A percentile compares a stretch with the other conserved stretches of the same genome.
Evolutionary conservation across 352 stramenopile species (phyloP).

Genomic region (Pythium coloratum): DNA sequence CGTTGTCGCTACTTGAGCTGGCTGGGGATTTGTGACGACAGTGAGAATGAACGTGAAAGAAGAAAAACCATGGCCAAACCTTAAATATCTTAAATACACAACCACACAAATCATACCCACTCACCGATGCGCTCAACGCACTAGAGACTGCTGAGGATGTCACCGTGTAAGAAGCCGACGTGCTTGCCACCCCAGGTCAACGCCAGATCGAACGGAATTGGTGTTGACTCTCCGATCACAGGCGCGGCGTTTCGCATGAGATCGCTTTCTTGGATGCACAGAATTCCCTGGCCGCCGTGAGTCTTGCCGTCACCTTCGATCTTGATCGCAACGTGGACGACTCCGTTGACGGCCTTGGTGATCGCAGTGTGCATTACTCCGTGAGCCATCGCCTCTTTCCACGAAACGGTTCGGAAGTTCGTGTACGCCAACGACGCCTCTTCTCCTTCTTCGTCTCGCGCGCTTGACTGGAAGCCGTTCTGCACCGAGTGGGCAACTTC

Average conservation of each 20-base stretch:
- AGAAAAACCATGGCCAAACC: not conserved
- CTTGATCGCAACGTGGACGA: slow-evolving; percentile 68
- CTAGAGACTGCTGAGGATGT: slow-evolving; percentile 39
- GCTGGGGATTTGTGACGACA: slow-evolving; percentile 23
- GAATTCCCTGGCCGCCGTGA: slow-evolving; percentile 59
- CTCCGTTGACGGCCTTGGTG: slow-evolving; percentile 67
- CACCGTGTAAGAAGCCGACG: slow-evolving; percentile 55
- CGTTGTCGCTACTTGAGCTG: slow-evolving; percentile 61
- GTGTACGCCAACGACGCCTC: slow-evolving; percentile 71
- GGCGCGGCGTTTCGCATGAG: slow-evolving; percentile 44
- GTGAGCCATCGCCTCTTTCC: slow-evolving; percentile 53
- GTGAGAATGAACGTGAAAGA: not conserved
- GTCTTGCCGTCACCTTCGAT: slow-evolving; percentile 54
- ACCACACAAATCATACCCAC: not conserved
- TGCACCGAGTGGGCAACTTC: slow-evolving; percentile 72
- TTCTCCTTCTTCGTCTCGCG: slow-evolving; percentile 51
- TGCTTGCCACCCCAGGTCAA: slow-evolving; percentile 77
- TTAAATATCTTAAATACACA: slow-evolving; percentile 33
- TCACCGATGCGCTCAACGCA: not conserved
- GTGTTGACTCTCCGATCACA: slow-evolving; percentile 41
- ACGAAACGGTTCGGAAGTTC: slow-evolving; percentile 62
- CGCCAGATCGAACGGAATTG: slow-evolving; percentile 65
- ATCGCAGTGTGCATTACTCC: slow-evolving; percentile 70
- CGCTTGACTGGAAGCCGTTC: slow-evolving; percentile 68
- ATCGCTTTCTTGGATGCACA: slow-evolving; percentile 65